Percentiles rank a stretch among this genome's conserved stretches.
phyloP scores from a whole-genome alignment of 2,329 filamentous ascomycete genomes.

The Neurospora crassa region DNA sequence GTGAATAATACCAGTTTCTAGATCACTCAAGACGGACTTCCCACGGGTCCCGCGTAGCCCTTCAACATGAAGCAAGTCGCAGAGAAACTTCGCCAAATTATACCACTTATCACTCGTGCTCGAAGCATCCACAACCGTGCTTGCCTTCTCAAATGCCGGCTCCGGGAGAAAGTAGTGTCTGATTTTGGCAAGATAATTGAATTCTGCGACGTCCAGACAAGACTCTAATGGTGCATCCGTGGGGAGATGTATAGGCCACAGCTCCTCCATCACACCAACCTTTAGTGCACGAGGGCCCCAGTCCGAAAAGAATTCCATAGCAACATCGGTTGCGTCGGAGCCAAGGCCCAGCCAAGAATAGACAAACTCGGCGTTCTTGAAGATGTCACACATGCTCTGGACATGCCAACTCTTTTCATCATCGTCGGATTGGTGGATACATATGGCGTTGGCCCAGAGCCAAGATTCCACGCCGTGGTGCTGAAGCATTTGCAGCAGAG shows the following conservation, averaged over 20 bases:
- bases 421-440: neutral
- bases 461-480: neutral
- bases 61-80: neutral
- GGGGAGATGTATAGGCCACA: neutral
- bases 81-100: neutral
- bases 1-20: neutral
- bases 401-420: neutral
- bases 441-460: neutral
- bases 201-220: no score
- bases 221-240: neutral
- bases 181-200: fast-evolving
- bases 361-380: neutral
- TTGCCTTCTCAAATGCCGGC: neutral
- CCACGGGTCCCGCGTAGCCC: neutral
- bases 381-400: neutral
- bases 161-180: neutral
- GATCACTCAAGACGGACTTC: neutral
- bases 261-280: neutral
- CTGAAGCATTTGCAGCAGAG: neutral
- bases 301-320: neutral
- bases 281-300: neutral
- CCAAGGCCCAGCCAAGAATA: neutral
- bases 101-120: neutral
- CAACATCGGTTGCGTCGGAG: neutral
- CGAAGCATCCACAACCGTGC: neutral